phyloP scores from a whole-genome alignment of 2,329 filamentous ascomycete species.

The Rugonectria rugulosa region DNA sequence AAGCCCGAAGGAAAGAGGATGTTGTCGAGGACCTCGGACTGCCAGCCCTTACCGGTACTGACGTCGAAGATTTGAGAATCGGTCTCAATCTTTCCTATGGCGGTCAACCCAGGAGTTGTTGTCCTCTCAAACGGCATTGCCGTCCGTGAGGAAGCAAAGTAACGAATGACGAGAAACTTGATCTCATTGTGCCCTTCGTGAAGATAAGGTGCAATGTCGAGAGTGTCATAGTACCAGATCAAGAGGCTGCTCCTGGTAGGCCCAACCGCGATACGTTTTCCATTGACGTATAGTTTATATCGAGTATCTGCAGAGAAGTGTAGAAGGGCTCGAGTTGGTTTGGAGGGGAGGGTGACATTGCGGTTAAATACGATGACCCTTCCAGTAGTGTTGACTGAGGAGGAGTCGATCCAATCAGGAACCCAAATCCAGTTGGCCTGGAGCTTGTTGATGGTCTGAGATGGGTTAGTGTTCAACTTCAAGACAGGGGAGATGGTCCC shows the following conservation, averaged over 20 bases:
- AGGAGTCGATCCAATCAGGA: conserved; percentile 38
- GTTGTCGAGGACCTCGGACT: conserved; percentile 10
- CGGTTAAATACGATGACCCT: conserved; percentile 27
- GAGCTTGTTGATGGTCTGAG: conserved; percentile 43
- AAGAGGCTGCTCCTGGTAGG: conserved; percentile 34
- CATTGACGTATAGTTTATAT: conserved; percentile 37
- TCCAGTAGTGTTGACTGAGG: conserved; percentile 22
- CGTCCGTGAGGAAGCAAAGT: conserved; percentile 20
- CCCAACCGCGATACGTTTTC: conserved; percentile 26
- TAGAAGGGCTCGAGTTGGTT: conserved; percentile 5
- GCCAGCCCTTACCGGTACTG: conserved; percentile 15
- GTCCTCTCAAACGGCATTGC: conserved; percentile 27
- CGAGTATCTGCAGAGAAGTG: conserved; percentile 38
- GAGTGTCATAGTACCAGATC: conserved; percentile 37
- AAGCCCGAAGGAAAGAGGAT: conserved; percentile 18
- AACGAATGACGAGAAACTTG: conserved; percentile 22
- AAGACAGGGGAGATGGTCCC: not conserved
- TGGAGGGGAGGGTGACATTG: conserved; percentile 8
- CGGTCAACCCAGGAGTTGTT: conserved; percentile 16
- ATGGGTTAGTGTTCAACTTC: not conserved
- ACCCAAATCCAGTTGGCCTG: conserved; percentile 50
- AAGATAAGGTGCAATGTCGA: conserved; percentile 33
- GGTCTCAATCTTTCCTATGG: conserved; percentile 4
- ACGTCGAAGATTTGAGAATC: not conserved
- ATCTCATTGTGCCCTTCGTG: conserved; percentile 21